A percentile compares a stretch with the other conserved stretches of the same genome.
These are phyloP conservation scores for Talaromyces rugulosus DNA, from an alignment of 2,329 filamentous ascomycete species.

Conservation along the genomic window DNA sequence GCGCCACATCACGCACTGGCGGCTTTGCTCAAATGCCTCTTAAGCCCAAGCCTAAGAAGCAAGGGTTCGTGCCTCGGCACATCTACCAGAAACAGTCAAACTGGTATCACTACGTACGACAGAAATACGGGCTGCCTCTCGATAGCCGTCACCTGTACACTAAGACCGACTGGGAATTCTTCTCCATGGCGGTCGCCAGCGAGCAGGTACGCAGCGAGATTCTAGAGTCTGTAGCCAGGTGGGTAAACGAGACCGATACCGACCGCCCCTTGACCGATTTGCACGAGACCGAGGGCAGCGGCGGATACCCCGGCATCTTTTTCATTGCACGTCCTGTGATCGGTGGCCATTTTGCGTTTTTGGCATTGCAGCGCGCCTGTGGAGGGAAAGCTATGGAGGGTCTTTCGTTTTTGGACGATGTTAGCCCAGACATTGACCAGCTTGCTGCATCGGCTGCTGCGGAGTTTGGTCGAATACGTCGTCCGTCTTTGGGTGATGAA, in stretches of 20 bases:
- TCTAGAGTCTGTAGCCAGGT: conserved; percentile 67
- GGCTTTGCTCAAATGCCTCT: conserved; percentile 21
- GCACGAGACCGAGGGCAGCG: conserved; percentile 73
- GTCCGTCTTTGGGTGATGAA: conserved; percentile 8
- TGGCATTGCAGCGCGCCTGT: conserved; percentile 77
- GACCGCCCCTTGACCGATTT: conserved; percentile 77
- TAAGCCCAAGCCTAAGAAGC: conserved; percentile 27
- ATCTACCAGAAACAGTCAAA: conserved; percentile 76
- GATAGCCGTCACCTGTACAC: conserved; percentile 80
- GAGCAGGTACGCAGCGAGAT: conserved; percentile 66
- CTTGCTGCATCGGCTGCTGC: conserved; percentile 21
- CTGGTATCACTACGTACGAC: conserved; percentile 75
- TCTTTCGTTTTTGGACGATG: conserved; percentile 46
- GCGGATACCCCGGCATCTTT: conserved; percentile 67
- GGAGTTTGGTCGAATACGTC: conserved; percentile 13
- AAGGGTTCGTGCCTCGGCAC: conserved; percentile 65
- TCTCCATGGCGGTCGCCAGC: conserved; percentile 74
- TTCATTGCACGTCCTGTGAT: conserved; percentile 83
- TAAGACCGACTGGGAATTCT: conserved; percentile 90
- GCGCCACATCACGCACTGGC: not conserved
- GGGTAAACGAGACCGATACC: conserved; percentile 78
- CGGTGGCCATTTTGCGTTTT: conserved; percentile 79
- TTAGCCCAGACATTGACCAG: conserved; percentile 20
- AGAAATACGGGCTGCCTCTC: conserved; percentile 76
- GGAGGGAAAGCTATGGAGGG: conserved; percentile 62